Conservation (phyloP, 2,329 filamentous ascomycete genomes). For the Clarireedia paspali region DNA sequence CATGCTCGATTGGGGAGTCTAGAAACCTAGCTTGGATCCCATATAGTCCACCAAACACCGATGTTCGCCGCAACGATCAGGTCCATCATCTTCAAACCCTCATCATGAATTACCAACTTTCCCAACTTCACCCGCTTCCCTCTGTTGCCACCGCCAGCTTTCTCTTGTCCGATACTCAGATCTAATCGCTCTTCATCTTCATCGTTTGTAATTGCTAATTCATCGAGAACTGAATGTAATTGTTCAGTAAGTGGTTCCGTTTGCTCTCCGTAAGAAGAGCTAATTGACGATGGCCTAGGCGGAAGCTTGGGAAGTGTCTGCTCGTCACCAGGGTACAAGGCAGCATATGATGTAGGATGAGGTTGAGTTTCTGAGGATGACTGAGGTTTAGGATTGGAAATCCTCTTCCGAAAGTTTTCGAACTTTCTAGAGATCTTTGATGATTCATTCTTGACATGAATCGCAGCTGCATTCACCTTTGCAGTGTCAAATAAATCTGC, state of each 20-base stretch:
- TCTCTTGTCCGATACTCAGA: slow-evolving; percentile 70
- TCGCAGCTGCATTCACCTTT: slow-evolving; percentile 5
- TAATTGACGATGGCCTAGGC: slow-evolving; percentile 17
- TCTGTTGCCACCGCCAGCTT: slow-evolving; percentile 75
- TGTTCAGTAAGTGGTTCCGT: background rate
- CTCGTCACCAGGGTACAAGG: slow-evolving; percentile 18
- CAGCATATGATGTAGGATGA: slow-evolving; percentile 18
- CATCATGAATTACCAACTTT: slow-evolving; percentile 82
- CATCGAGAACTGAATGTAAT: background rate
- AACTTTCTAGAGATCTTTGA: slow-evolving; percentile 10
- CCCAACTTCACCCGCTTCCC: slow-evolving; percentile 88
- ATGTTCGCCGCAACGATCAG: slow-evolving; percentile 85
- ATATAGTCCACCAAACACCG: slow-evolving; percentile 88
- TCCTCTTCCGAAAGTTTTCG: slow-evolving; percentile 10
- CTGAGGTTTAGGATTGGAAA: slow-evolving; percentile 19
- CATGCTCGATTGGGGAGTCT: background rate
- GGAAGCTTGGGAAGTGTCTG: slow-evolving; percentile 20
- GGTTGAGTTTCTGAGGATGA: slow-evolving; percentile 16
- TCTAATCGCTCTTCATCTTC: slow-evolving; percentile 50
- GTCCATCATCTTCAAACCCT: slow-evolving; percentile 94
- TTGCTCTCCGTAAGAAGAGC: slow-evolving; percentile 11
- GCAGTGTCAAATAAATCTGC: slow-evolving; percentile 36
- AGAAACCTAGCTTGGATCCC: slow-evolving; percentile 40
- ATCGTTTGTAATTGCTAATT: slow-evolving; percentile 8
- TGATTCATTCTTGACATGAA: slow-evolving; percentile 2